phyloP scores from a whole-genome alignment of 1,139 yeast genomes.

The Wickerhamomyces sp. region DNA sequence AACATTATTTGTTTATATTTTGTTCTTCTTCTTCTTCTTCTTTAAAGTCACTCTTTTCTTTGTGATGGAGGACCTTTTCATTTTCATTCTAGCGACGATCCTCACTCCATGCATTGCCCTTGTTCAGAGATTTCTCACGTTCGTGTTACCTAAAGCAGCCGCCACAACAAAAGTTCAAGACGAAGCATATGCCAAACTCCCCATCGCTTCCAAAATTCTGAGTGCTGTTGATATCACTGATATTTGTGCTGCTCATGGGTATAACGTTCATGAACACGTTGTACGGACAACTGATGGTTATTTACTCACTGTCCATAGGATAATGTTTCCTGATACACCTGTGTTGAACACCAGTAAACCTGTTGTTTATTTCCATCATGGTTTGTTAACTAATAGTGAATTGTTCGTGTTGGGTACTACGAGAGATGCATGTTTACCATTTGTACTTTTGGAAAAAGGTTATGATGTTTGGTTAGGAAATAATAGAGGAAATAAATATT shows the following conservation, averaged over 20 bases:
- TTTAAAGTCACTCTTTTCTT: no score
- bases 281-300: conserved; percentile 51
- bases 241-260: conserved; percentile 54
- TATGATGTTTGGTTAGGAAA: conserved; percentile 91
- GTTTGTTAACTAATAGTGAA: conserved; percentile 78
- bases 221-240: conserved; percentile 48
- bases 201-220: conserved; percentile 14
- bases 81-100: not conserved
- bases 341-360: conserved; percentile 30
- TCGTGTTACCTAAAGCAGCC: not conserved
- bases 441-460: conserved; percentile 64
- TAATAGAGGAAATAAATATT: conserved; percentile 84
- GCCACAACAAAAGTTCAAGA: not conserved
- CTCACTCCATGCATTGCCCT: not conserved
- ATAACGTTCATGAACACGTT: conserved; percentile 59
- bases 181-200: not conserved
- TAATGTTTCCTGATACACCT: conserved; percentile 30
- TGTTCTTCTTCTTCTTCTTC: no score
- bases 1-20: no score
- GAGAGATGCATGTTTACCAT: conserved; percentile 53
- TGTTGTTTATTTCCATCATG: conserved; percentile 79
- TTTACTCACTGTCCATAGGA: conserved; percentile 41
- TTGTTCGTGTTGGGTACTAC: conserved; percentile 64
- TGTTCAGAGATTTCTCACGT: not conserved
- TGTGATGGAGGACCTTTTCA: not conserved